These are phyloP conservation scores for Eucalyptus sideroxylon DNA, from an alignment of 345 rosid genomes.

Conservation along the genomic window DNA sequence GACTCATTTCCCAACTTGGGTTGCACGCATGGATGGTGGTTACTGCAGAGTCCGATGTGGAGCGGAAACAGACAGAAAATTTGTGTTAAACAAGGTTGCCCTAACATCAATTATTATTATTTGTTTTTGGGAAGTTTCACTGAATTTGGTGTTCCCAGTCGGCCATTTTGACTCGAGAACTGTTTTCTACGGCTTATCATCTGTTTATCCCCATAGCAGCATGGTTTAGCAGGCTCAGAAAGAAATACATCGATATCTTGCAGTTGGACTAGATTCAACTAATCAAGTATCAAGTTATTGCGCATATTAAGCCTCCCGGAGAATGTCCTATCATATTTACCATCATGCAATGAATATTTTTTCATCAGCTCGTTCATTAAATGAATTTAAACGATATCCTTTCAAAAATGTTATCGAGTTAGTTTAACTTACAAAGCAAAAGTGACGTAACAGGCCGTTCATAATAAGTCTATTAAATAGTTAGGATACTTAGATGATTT, in stretches of 20 bases:
- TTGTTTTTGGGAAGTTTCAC: slow-evolving; percentile 2
- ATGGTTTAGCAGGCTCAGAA: background rate
- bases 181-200: background rate
- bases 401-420: background rate
- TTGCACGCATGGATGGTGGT: background rate
- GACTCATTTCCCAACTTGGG: slow-evolving; percentile 14
- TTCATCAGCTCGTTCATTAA: background rate
- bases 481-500: background rate
- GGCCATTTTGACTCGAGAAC: background rate
- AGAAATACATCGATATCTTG: background rate
- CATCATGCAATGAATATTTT: background rate
- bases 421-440: background rate
- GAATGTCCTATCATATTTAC: background rate
- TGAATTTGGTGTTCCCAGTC: slow-evolving; percentile 6
- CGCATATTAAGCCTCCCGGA: background rate
- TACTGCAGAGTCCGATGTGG: background rate
- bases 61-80: background rate
- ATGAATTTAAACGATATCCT: background rate
- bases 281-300: background rate
- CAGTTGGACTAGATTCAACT: background rate
- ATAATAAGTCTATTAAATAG: background rate
- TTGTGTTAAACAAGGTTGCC: background rate
- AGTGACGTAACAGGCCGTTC: background rate
- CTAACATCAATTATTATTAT: background rate
- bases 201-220: background rate